Base-by-base conservation (phyloP, 768 basidiomycete genomes). In the Amyloporia xantha region DNA sequence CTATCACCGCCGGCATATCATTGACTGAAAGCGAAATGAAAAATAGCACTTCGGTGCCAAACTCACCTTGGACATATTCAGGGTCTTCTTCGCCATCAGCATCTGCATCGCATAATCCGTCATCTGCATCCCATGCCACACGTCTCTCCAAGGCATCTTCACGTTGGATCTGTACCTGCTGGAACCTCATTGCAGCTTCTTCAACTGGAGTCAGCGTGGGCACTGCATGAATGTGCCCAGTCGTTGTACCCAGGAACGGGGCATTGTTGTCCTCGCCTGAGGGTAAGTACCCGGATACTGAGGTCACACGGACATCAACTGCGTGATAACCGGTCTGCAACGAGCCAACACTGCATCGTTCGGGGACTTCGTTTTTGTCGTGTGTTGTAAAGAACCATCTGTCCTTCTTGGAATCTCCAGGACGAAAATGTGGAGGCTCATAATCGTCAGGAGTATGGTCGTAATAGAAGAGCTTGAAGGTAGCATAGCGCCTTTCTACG, bases 361-460 rank as follows among this genome's bases (percentile, higher is more conserved):
- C 88, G 1, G 91, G 91, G 4, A 77, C 68, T 67, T 92, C 90
- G 26, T 76, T 73, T 23, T 76, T 59, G 55, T 75, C 74, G 59
- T 90, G 91, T 0, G 90, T 92, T 59, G 84, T 81, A 60, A 92
- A 86, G 59, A 78, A 86, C 80, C 85, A 90, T 50, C 71, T 85
- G 61, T 90, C 82, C 52, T 76, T 77, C n/a, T 82, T 72, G 4
- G 68, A 67, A 58, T 92, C 87, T 0, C 82, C 88, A 4, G 84
- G 66, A 49, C 77, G 75, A 59, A 92, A 92, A 62, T 83, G 70
- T 0, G 86, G 86, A 4, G 91, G 91, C 61, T 94, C 86, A 58
- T 94, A 94, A 44, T 91, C 82, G 7, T 73, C 68, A 0, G 91
- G 91, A 11, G 89, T 83, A 19, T 79, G 72, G 41, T 88, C 82